Evolutionary conservation across 345 rosid species (phyloP), one percentile per base, ranked within the genome.

Genomic region (Populus ilicifolia): DNA sequence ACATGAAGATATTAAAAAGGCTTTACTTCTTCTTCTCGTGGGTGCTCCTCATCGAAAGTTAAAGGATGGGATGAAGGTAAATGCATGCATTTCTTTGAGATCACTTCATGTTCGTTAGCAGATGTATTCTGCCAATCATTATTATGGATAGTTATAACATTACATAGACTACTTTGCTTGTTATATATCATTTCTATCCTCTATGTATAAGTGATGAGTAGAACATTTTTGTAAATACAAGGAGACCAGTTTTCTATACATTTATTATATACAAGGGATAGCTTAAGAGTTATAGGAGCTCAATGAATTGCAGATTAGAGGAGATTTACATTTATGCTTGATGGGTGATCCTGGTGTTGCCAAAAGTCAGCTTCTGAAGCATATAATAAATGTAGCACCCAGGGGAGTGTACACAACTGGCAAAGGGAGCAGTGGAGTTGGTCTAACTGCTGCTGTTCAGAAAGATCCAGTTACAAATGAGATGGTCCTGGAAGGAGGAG

Each of bases 321-420:
- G 99, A 84, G 99, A 96, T 85, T 71, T 96, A 75, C 98, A 96
- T 86, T 83, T 96, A 77, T 94, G 98, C 80, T 78, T 96, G 88
- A 93, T 96, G 98, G 99, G 99, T 75, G 99, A 96, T 88, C 99
- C 99, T 85, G 98, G 99, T 62, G 98, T 94, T 82, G 99, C 99
- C 78, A 96, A 93, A 77, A 92, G 98, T 91, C 99, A 96, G 87
- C 98, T 96, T 83, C 94, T 96, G 80, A 96, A 96, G 92, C 97
- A 96, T 90, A 92, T 96, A 56, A 91, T 93, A 73, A 92, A 92
- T 69, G 95, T 96, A 68, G 99, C 98, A 62, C 99, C 98, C 14
- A 89, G 97, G 80, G 98, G 94, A 70, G 88, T 96, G 73, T 96
- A 93, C 82, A 96, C 99, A 63, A 96, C 99, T 54, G 98, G 99